Base-by-base conservation (phyloP, 371 early-diverging fungal species). In the Rhizopus arrhizus region DNA sequence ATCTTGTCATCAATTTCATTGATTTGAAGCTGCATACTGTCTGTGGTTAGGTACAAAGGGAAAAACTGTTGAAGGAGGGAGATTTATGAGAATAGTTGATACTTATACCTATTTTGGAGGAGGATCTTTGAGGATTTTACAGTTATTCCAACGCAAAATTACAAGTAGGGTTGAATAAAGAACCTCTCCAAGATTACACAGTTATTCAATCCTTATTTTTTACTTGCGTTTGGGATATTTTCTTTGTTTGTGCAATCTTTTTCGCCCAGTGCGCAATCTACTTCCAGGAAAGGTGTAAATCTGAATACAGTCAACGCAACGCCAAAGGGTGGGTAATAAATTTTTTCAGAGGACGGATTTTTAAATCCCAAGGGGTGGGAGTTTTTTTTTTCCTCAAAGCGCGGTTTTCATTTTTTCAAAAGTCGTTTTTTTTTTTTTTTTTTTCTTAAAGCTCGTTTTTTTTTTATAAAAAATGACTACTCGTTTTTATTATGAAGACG, bases 401-500 rank as follows among this genome's bases (percentile, higher is more conserved):
- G n/a, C n/a, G n/a, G n/a, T n/a, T n/a, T n/a, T n/a, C n/a, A n/a
- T n/a, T n/a, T n/a, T n/a, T n/a, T n/a, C n/a, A n/a, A n/a, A n/a
- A n/a, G n/a, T n/a, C n/a, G n/a, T n/a, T n/a, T n/a, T n/a, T n/a
- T n/a, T n/a, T n/a, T n/a, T n/a, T 0, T 43, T 43, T 43, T 43
- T 43, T 5, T 13, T 43, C 43, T 43, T 4, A 13, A 43, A 4
- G 43, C 4, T 43, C 43, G 43, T 9, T 36, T 36, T 36, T 36
- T 36, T 36, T 36, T 22, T 22, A 22, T 36, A 36, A 36, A 53
- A 22, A 48, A 57, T 57, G 57, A 47, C 48, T 57, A 57, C 48
- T 57, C 49, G 57, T 45, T 62, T 63, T 63, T 63, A 53, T 63
- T 63, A 57, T 57, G 53, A 62, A 62, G 63, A 57, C 47, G 53